Conservation (phyloP, 129 eudicot genomes). For the Oenanthe sinensis region DNA sequence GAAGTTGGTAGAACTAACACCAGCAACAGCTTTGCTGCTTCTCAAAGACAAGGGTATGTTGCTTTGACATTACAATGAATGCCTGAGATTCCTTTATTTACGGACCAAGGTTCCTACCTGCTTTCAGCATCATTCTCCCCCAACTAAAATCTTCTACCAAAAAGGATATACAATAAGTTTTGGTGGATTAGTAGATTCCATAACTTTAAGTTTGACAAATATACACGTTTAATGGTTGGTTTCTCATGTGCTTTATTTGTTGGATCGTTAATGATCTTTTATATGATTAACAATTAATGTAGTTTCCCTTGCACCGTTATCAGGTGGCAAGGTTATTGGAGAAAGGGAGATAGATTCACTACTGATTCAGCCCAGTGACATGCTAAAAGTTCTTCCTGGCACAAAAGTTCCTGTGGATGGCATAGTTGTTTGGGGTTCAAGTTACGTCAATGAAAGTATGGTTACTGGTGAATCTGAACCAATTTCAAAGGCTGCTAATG, state of each 20-base stretch:
- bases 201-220: background rate
- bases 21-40: slow-evolving; percentile 79
- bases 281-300: background rate
- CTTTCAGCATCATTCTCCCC: background rate
- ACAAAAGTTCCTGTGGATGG: slow-evolving; percentile 92
- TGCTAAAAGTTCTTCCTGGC: slow-evolving; percentile 90
- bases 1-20: slow-evolving; percentile 90
- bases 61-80: background rate
- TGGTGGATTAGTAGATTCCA: background rate
- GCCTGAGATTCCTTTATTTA: background rate
- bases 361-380: slow-evolving; percentile 85
- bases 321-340: slow-evolving; percentile 73
- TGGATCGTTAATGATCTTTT: background rate
- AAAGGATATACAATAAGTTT: background rate
- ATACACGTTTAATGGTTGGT: background rate
- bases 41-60: slow-evolving; percentile 66
- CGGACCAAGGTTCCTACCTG: background rate
- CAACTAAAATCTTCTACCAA: background rate
- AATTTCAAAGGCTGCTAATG: slow-evolving; percentile 59
- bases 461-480: slow-evolving; percentile 96
- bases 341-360: slow-evolving; percentile 95
- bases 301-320: background rate
- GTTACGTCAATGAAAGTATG: slow-evolving; percentile 97
- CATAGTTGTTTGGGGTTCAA: slow-evolving; percentile 82
- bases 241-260: background rate